A percentile compares a stretch with the other conserved stretches of the same genome.
Conservation (phyloP, 768 basidiomycete species). For the Rickenella mellea region DNA sequence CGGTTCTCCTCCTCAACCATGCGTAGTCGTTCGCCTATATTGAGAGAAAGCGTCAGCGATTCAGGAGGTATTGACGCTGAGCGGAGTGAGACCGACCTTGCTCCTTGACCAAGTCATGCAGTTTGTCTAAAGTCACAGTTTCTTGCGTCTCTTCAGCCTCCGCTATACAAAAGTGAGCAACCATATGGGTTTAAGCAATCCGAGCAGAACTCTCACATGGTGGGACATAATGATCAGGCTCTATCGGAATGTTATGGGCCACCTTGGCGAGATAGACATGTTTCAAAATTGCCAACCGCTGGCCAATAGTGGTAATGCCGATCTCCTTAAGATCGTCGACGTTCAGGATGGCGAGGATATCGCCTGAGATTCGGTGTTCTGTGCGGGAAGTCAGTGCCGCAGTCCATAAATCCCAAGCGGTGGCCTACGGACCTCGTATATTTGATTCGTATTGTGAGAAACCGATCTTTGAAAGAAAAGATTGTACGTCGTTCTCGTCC, state of each 20-base stretch:
- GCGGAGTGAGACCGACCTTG: constrained; percentile 43
- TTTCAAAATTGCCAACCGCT: constrained; percentile 85
- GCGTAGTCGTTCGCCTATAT: constrained; percentile 56
- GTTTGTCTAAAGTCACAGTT: constrained; percentile 51
- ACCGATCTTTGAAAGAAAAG: constrained; percentile 70
- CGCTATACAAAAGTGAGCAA: constrained; percentile 33
- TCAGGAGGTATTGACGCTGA: not conserved
- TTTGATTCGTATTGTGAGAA: constrained; percentile 79
- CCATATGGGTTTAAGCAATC: not conserved
- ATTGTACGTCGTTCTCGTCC: constrained; percentile 71
- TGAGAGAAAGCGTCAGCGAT: not conserved
- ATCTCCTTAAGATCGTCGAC: constrained; percentile 78
- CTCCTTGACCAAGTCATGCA: constrained; percentile 58
- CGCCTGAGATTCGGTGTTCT: constrained; percentile 93
- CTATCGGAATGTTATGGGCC: constrained; percentile 72
- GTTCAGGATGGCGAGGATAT: constrained; percentile 77
- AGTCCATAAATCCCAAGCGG: constrained; percentile 4
- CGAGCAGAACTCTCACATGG: constrained; percentile 50
- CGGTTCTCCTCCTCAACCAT: constrained; percentile 73
- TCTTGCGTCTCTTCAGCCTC: constrained; percentile 48
- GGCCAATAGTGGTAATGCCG: constrained; percentile 85
- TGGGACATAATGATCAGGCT: constrained; percentile 78
- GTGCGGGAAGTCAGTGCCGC: constrained; percentile 5
- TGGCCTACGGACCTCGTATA: constrained; percentile 53
- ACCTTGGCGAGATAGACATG: constrained; percentile 87